A percentile compares a stretch with the other conserved stretches of the same genome.
Evolutionary conservation across 2,329 filamentous ascomycete genomes (phyloP).

Genomic region (Penicillium sp.): DNA sequence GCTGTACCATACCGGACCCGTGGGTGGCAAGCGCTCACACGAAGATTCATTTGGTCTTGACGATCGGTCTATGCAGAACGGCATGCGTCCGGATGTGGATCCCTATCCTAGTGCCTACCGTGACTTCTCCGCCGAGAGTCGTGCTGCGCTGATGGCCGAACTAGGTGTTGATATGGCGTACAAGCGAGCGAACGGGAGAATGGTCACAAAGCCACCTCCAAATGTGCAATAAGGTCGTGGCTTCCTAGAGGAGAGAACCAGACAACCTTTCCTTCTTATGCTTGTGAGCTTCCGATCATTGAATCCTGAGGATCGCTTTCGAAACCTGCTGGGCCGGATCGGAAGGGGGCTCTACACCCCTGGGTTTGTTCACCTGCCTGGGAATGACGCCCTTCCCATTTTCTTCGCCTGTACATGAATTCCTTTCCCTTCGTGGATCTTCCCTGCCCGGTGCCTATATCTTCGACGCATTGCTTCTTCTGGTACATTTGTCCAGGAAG

Average conservation of each 20-base stretch:
- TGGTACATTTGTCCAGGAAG: neutral
- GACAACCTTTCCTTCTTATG: neutral
- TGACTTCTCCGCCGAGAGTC: constrained; percentile 29
- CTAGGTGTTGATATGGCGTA: constrained; percentile 36
- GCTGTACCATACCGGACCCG: constrained; percentile 34
- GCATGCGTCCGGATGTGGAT: constrained; percentile 44
- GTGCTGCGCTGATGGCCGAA: constrained; percentile 26
- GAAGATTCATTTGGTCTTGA: constrained; percentile 44
- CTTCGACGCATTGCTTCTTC: constrained; percentile 12
- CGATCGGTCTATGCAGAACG: constrained; percentile 45
- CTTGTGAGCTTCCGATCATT: neutral
- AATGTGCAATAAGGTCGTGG: constrained; percentile 15
- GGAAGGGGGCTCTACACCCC: neutral
- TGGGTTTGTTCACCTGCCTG: neutral
- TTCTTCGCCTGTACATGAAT: constrained; percentile 24
- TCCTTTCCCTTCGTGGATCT: constrained; percentile 2
- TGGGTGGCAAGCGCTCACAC: constrained; percentile 37
- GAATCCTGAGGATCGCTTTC: neutral
- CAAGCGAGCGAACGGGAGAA: constrained; percentile 38
- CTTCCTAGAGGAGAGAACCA: neutral
- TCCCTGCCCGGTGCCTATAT: constrained; percentile 14
- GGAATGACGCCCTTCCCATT: constrained; percentile 6
- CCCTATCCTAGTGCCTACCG: constrained; percentile 25
- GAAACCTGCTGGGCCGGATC: neutral
- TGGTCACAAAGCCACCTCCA: constrained; percentile 35